Evolutionary conservation across 106 monocot species (phyloP).

Genomic region (Chionographis japonica): DNA sequence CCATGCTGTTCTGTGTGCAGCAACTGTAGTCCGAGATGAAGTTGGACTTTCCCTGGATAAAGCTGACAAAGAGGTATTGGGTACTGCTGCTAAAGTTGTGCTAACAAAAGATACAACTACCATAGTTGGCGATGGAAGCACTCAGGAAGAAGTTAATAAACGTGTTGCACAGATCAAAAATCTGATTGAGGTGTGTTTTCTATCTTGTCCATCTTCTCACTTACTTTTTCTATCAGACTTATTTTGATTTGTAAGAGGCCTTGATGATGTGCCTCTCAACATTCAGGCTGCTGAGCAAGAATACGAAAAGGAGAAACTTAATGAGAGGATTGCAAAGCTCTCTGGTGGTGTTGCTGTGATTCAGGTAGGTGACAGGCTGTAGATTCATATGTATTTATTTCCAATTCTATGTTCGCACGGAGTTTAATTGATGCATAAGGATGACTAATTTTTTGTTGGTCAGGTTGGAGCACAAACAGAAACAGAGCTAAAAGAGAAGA

Average conservation of each 20-base stretch:
- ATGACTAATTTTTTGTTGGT: neutral
- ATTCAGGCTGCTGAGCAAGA: constrained; percentile 40
- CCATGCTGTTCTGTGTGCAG: constrained; percentile 1
- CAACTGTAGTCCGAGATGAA: constrained; percentile 44
- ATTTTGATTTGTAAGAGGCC: too few species aligned
- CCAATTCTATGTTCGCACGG: too few species aligned
- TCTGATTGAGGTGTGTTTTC: constrained; percentile 30
- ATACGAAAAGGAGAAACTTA: constrained; percentile 48
- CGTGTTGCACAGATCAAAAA: constrained; percentile 42
- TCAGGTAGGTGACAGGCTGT: constrained; percentile 11
- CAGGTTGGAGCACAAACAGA: constrained; percentile 54
- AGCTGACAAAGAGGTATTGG: constrained; percentile 42
- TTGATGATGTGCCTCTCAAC: neutral
- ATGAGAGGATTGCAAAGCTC: constrained; percentile 43
- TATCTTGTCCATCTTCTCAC: neutral
- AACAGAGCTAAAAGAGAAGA: constrained; percentile 49
- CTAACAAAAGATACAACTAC: constrained; percentile 43
- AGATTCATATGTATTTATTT: neutral
- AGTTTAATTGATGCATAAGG: too few species aligned
- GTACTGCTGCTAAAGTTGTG: constrained; percentile 46
- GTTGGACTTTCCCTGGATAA: constrained; percentile 46
- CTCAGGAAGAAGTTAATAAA: constrained; percentile 40
- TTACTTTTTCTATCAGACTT: too few species aligned
- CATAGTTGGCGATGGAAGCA: constrained; percentile 45
- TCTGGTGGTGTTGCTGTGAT: constrained; percentile 55